Conservation (phyloP, 1,284 basidiomycete species). For the Apiotrichum gamsii region DNA sequence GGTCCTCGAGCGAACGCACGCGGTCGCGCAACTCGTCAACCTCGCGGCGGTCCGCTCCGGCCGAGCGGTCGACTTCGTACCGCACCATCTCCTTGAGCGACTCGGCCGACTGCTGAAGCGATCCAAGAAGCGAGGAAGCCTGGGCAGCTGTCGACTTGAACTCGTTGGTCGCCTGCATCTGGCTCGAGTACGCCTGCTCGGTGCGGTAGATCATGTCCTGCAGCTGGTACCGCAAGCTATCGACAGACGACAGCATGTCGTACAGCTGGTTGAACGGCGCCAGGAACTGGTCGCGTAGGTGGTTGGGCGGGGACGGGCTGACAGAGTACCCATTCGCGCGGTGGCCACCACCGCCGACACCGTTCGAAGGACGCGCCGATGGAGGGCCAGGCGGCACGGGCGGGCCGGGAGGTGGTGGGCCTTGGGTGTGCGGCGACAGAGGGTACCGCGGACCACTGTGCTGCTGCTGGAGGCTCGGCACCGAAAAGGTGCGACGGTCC, state of each 20-base stretch:
- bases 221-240: slow-evolving; percentile 27
- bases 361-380: slow-evolving; percentile 7
- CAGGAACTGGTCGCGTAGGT: slow-evolving; percentile 26
- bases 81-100: slow-evolving; percentile 44
- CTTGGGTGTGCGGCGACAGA: slow-evolving; percentile 10
- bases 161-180: slow-evolving; percentile 29
- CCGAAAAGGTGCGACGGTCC: slow-evolving; percentile 29
- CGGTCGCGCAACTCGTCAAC: slow-evolving; percentile 18
- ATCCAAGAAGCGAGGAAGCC: slow-evolving; percentile 29
- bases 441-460: slow-evolving; percentile 11
- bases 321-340: slow-evolving; percentile 18
- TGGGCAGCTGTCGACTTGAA: slow-evolving; percentile 37
- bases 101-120: slow-evolving; percentile 36
- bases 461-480: slow-evolving; percentile 12
- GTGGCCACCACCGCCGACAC: slow-evolving; percentile 5
- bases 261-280: slow-evolving; percentile 33
- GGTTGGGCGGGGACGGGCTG: slow-evolving; percentile 17
- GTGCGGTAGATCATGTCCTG: slow-evolving; percentile 33
- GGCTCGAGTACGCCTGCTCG: slow-evolving; percentile 25
- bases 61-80: slow-evolving; percentile 36
- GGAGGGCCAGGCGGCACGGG: background rate
- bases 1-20: slow-evolving; percentile 15
- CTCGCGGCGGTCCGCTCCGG: slow-evolving; percentile 15
- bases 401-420: slow-evolving; percentile 1
- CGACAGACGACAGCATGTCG: slow-evolving; percentile 31